Percentiles rank a stretch among this genome's conserved stretches.
These are phyloP conservation scores for Diutina scorzettiae DNA, from an alignment of 1,139 yeast genomes.

Conservation along the genomic window DNA sequence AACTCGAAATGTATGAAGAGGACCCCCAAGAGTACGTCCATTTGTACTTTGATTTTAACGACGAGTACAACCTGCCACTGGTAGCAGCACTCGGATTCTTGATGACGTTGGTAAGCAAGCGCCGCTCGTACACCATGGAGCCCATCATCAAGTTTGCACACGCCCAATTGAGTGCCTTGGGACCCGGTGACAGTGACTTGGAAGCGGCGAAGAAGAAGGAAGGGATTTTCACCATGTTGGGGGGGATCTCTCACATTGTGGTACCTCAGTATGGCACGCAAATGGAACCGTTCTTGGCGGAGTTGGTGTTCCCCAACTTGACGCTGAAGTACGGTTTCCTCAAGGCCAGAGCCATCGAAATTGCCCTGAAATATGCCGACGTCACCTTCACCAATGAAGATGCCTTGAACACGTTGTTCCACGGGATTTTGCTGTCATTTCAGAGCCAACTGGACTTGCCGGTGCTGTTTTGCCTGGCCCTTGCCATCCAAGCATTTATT, in stretches of 20 bases:
- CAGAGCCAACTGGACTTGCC: slow-evolving; percentile 45
- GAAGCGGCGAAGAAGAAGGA: slow-evolving; percentile 64
- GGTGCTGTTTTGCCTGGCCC: slow-evolving; percentile 71
- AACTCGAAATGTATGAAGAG: slow-evolving; percentile 65
- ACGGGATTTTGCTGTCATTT: slow-evolving; percentile 57
- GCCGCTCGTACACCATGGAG: slow-evolving; percentile 48
- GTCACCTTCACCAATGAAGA: slow-evolving; percentile 40
- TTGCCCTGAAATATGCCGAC: slow-evolving; percentile 59
- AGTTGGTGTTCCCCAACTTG: slow-evolving; percentile 64
- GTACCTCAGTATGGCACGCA: slow-evolving; percentile 38
- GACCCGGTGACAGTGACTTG: slow-evolving; percentile 29
- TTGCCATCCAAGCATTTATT: slow-evolving; percentile 75
- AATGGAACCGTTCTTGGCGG: slow-evolving; percentile 58
- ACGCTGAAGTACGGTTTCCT: slow-evolving; percentile 56
- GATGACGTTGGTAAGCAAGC: slow-evolving; percentile 55
- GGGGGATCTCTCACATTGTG: slow-evolving; percentile 55
- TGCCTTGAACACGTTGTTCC: slow-evolving; percentile 43
- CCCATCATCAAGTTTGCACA: slow-evolving; percentile 59
- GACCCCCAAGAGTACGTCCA: slow-evolving; percentile 92
- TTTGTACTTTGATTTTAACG: slow-evolving; percentile 58
- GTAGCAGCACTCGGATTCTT: slow-evolving; percentile 53
- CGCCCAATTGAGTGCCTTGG: slow-evolving; percentile 30
- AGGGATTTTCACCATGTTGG: slow-evolving; percentile 70
- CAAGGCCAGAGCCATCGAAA: slow-evolving; percentile 76
- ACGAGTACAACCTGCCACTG: slow-evolving; percentile 51